Evolutionary conservation across 2,329 filamentous ascomycete species (phyloP).

Genomic region (Aureobasidium vineae): DNA sequence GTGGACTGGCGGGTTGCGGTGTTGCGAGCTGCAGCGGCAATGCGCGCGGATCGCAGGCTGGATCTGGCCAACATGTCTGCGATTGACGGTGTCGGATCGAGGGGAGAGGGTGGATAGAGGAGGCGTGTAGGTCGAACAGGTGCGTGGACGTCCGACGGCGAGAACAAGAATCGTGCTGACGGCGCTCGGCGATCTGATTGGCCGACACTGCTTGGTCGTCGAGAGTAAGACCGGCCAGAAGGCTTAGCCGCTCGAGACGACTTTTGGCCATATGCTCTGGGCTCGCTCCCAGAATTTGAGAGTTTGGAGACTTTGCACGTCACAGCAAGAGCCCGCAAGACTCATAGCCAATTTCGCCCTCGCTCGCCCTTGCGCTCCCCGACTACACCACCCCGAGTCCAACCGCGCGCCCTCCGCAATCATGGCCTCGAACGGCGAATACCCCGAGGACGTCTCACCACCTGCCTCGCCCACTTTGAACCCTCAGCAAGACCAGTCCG

Average conservation of each 20-base stretch:
- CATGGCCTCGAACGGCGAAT: slow-evolving; percentile 58
- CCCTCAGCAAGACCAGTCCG: slow-evolving; percentile 62
- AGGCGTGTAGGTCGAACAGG: slow-evolving; percentile 13
- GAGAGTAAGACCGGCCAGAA: not conserved
- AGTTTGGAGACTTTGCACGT: slow-evolving; percentile 22
- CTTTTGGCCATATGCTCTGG: not conserved
- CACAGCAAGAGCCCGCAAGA: slow-evolving; percentile 20
- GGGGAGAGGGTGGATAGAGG: not conserved
- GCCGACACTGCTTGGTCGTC: too few species aligned
- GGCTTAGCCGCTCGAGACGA: too few species aligned
- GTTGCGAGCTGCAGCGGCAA: slow-evolving; percentile 76
- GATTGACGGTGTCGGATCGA: slow-evolving; percentile 22
- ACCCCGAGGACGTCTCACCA: slow-evolving; percentile 50
- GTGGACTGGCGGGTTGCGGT: slow-evolving; percentile 48
- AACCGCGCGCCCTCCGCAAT: slow-evolving; percentile 37
- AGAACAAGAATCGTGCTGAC: slow-evolving; percentile 8
- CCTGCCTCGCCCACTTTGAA: slow-evolving; percentile 55
- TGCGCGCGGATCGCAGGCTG: slow-evolving; percentile 83
- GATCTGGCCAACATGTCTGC: slow-evolving; percentile 82
- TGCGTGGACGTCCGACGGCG: slow-evolving; percentile 7
- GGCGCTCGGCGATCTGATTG: not conserved
- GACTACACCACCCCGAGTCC: not conserved
- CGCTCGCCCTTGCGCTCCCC: slow-evolving; percentile 8
- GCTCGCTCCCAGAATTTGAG: slow-evolving; percentile 18
- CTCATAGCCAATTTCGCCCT: slow-evolving; percentile 16